A percentile compares a stretch with the other conserved stretches of the same genome.
These are phyloP conservation scores for Haplosporangium gracile DNA, from an alignment of 192 early-diverging fungal genomes.

Conservation along the genomic window DNA sequence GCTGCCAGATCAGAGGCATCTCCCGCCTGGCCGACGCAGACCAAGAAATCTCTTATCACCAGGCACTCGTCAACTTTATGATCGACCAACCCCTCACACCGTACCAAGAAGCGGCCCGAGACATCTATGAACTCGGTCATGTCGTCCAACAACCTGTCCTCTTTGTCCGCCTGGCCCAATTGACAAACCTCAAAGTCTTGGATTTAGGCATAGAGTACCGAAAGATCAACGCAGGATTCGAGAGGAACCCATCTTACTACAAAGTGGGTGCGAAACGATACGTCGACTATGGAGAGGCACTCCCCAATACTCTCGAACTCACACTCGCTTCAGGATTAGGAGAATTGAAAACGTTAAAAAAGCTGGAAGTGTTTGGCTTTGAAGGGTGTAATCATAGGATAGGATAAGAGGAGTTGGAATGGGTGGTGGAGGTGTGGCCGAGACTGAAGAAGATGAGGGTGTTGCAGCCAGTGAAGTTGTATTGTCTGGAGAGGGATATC, in stretches of 20 bases:
- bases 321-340: no score
- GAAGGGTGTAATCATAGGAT: no score
- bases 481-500: neutral
- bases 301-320: neutral
- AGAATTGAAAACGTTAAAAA: no score
- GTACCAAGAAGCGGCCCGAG: neutral
- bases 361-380: no score
- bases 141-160: neutral
- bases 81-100: neutral
- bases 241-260: neutral
- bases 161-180: neutral
- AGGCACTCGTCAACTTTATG: neutral
- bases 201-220: neutral
- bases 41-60: neutral
- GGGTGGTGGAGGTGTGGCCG: no score
- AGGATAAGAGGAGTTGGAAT: no score
- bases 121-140: neutral
- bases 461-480: neutral
- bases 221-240: neutral
- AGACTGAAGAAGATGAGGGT: no score
- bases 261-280: neutral
- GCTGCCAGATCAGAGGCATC: neutral
- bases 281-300: neutral
- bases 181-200: neutral
- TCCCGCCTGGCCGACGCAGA: neutral